Percentiles rank a stretch among this genome's conserved stretches.
Evolutionary conservation across 768 basidiomycete genomes (phyloP).

Genomic region (Daedaleopsis sinensis): DNA sequence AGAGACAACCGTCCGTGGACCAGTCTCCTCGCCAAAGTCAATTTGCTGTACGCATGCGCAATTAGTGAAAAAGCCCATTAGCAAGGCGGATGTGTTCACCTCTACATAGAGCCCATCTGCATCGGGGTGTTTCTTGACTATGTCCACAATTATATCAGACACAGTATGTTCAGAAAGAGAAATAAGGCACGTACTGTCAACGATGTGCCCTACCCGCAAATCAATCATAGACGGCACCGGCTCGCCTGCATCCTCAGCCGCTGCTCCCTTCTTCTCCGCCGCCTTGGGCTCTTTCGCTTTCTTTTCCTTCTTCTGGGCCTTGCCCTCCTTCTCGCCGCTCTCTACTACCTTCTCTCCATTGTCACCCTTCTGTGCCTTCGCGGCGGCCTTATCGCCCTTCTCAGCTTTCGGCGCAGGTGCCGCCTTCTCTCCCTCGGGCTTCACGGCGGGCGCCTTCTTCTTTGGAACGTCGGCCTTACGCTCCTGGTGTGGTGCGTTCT

Average conservation of each 20-base stretch:
- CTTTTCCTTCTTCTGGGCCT: conserved; percentile 39
- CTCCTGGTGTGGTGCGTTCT: conserved; percentile 72
- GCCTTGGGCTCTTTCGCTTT: conserved; percentile 26
- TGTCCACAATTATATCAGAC: background rate
- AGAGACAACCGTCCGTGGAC: conserved; percentile 95
- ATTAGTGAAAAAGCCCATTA: too few relatives aligned
- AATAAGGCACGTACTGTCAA: conserved; percentile 68
- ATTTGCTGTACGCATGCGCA: conserved; percentile 67
- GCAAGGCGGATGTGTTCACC: conserved; percentile 40
- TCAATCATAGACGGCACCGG: conserved; percentile 97
- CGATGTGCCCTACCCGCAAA: conserved; percentile 88
- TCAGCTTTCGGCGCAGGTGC: conserved; percentile 3
- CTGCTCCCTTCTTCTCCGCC: conserved; percentile 32
- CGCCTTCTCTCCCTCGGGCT: conserved; percentile 30
- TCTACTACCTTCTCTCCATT: conserved; percentile 28
- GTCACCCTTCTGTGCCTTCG: conserved; percentile 32
- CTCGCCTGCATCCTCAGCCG: conserved; percentile 71
- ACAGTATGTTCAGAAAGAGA: background rate
- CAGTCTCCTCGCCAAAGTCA: conserved; percentile 92
- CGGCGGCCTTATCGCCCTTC: conserved; percentile 30
- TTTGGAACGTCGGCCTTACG: conserved; percentile 73
- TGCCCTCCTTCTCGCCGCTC: conserved; percentile 59
- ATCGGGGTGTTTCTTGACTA: conserved; percentile 95
- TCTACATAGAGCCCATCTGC: conserved; percentile 98
- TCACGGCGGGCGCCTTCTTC: conserved; percentile 47